Evolutionary conservation across 2,329 filamentous ascomycete genomes (phyloP), one percentile per base, ranked within the genome.

Genomic region (Chrysoporthe puriensis): DNA sequence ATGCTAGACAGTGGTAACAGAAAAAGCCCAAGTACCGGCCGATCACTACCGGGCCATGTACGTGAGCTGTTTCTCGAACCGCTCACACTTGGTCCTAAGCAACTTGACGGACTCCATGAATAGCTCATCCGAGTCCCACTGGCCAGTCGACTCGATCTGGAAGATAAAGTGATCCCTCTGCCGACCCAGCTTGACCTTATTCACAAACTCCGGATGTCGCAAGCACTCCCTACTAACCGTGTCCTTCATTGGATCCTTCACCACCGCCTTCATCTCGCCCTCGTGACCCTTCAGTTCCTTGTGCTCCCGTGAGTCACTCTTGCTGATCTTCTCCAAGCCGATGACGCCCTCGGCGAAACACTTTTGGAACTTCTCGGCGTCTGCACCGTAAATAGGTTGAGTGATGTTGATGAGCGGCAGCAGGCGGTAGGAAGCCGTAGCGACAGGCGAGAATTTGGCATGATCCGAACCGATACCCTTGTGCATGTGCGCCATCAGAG

Each of bases 131-230:
- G 94, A 97, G 68, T 96, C 90, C 84, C 93, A 97, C 81, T 99
- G 96, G 6, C 96, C 96, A 0, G 93, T 91, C 83, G 94, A 97
- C 84, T 99, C 96, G 46, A 99, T 86, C 65, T 89, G 91, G 84
- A 96, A 99, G 79, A 99, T 98, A 79, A 99, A 99, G 82, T 99
- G 96, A 78, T 99, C 96, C 72, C 94, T 86, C 74, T 94, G 84
- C 65, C 96, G 86, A 56, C 96, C 96, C 43, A 99, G 87, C 84
- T 94, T 94, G 71, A 99, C 96, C 84, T 97, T 99, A 77, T 90
- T 92, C 80, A 96, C 88, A 81, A 99, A 98, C 81, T 98, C 96
- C 36, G 90, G 85, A 77, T 99, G 95, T 62, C 96, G 89, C 76
- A 99, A 80, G 75, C 91, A 96, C 81, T 99, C 96, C 72, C 96